Percentiles rank a stretch among this genome's conserved stretches.
Conservation (phyloP, 352 stramenopile species). For the Plasmopara halstedii region DNA sequence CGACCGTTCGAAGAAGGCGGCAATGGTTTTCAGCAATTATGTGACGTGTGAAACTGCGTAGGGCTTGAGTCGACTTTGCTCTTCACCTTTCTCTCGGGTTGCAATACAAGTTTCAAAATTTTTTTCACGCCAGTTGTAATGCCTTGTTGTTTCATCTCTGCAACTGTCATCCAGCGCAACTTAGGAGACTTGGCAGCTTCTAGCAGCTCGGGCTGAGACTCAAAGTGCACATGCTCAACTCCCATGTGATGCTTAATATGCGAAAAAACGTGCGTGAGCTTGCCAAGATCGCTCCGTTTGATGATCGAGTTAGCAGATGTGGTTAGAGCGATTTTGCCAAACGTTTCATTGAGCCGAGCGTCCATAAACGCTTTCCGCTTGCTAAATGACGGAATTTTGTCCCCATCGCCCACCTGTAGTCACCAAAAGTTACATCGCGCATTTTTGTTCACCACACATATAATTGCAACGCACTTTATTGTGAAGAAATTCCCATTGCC, state of each 20-base stretch:
- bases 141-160: slow-evolving; percentile 66
- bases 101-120: slow-evolving; percentile 54
- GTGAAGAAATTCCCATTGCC: slow-evolving; percentile 86
- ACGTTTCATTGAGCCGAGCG: slow-evolving; percentile 25
- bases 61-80: slow-evolving; percentile 7
- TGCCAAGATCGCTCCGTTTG: slow-evolving; percentile 49
- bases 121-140: slow-evolving; percentile 88
- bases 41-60: slow-evolving; percentile 32
- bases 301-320: slow-evolving; percentile 12
- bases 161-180: slow-evolving; percentile 67
- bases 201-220: slow-evolving; percentile 14
- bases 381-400: slow-evolving; percentile 55
- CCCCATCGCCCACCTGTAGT: slow-evolving; percentile 45
- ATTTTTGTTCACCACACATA: background rate
- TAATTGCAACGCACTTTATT: slow-evolving; percentile 35
- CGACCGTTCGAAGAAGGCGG: slow-evolving; percentile 64
- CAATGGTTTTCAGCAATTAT: slow-evolving; percentile 49
- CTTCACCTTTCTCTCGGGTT: slow-evolving; percentile 9
- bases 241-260: slow-evolving; percentile 89
- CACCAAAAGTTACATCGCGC: background rate
- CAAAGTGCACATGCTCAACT: slow-evolving; percentile 75
- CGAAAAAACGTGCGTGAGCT: slow-evolving; percentile 86
- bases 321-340: slow-evolving; percentile 20
- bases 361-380: slow-evolving; percentile 56
- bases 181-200: slow-evolving; percentile 6